phyloP scores from a whole-genome alignment of 352 stramenopile species.

The Phytopythium delawarense region DNA sequence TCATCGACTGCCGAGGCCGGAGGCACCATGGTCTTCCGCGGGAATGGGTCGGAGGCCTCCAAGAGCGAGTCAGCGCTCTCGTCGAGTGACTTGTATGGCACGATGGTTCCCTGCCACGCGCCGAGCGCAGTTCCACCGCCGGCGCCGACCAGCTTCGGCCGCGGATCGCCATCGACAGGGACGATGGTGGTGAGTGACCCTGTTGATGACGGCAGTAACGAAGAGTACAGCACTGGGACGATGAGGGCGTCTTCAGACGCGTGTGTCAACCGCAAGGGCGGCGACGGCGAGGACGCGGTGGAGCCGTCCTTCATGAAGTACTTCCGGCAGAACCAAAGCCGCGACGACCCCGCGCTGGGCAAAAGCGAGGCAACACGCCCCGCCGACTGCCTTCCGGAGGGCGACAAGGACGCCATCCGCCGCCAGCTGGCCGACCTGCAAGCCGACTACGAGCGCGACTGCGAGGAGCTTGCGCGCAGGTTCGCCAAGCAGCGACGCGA shows the following conservation, averaged over 20 bases:
- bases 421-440: conserved; percentile 56
- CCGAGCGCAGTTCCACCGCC: conserved; percentile 4
- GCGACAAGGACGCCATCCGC: conserved; percentile 16
- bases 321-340: conserved; percentile 44
- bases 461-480: conserved; percentile 24
- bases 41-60: conserved; percentile 10
- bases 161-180: background rate
- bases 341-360: conserved; percentile 8
- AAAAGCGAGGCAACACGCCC: conserved; percentile 21
- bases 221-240: background rate
- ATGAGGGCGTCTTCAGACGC: conserved; percentile 5
- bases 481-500: conserved; percentile 44
- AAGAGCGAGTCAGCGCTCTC: conserved; percentile 24
- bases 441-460: conserved; percentile 41
- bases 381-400: conserved; percentile 13
- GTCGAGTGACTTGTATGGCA: conserved; percentile 57
- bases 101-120: conserved; percentile 29
- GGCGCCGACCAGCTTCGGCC: conserved; percentile 5
- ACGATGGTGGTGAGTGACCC: conserved; percentile 11
- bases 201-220: background rate
- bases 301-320: conserved; percentile 87
- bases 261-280: conserved; percentile 9
- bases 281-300: conserved; percentile 11
- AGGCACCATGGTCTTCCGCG: conserved; percentile 56
- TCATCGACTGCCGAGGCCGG: conserved; percentile 11